phyloP scores from a whole-genome alignment of 306 rosid species.

The Quercus glauca region DNA sequence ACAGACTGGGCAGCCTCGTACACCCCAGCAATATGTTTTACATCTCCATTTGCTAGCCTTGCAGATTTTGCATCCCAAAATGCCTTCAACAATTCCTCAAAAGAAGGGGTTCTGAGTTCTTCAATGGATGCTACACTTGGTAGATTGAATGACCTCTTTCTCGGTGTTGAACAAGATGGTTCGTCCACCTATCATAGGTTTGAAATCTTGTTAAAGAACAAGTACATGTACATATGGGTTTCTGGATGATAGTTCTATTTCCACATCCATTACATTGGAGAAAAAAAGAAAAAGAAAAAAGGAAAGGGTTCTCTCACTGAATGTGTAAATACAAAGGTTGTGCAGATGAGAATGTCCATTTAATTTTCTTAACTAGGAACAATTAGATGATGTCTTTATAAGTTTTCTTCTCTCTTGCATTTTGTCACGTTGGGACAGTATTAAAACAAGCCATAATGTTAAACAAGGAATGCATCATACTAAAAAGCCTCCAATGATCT shows the following conservation, averaged over 20 bases:
- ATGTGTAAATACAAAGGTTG: neutral
- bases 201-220: neutral
- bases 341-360: neutral
- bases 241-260: neutral
- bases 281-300: neutral
- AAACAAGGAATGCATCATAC: neutral
- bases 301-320: neutral
- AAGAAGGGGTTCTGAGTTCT: conserved; percentile 88
- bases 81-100: conserved; percentile 78
- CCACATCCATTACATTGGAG: neutral
- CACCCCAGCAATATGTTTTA: conserved; percentile 56
- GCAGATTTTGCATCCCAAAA: conserved; percentile 84
- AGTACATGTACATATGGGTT: neutral
- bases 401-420: too few relatives aligned
- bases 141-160: conserved; percentile 80
- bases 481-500: conserved; percentile 12
- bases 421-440: too few relatives aligned
- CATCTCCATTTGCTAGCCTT: conserved; percentile 84
- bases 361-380: too few relatives aligned
- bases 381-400: too few relatives aligned
- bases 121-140: conserved; percentile 81
- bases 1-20: conserved; percentile 76
- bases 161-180: conserved; percentile 99
- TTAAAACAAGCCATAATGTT: too few relatives aligned
- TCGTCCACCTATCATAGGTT: conserved; percentile 67